Evolutionary conservation across 2,329 filamentous ascomycete species (phyloP), one percentile per base, ranked within the genome.

Genomic region (Sporothrix pallida): DNA sequence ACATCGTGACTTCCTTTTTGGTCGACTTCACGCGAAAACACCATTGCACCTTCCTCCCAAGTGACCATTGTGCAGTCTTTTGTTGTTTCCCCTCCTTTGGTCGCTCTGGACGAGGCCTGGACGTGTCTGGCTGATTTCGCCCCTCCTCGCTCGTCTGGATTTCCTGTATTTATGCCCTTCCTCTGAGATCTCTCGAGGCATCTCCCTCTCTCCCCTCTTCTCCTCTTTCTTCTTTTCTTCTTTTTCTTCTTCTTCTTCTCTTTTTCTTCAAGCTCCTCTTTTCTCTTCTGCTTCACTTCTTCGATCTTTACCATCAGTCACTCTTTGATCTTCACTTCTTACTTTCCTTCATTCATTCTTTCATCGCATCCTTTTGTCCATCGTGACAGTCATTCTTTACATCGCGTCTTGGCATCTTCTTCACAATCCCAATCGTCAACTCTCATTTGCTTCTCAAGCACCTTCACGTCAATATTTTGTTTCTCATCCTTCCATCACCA

Each of bases 1-100:
- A 1, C 46, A 8, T 37, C 65, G 46, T 52, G 65, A 52, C 65
- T 68, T 52, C 65, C 46, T 37, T 8, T 68, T 68, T 52, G n/a
- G 46, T 52, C 65, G 13, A 67, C 6, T 12, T 26, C 17, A 37
- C 31, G 31, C 4, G 3, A 37, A 37, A 37, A 37, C 42, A 31
- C 46, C 46, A 52, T 37, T 31, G 46, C 65, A 37, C 65, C 65
- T 68, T 52, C 46, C 65, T 42, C 15, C 52, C 7, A 2, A 37
- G 31, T 7, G 31, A 37, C 31, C 31, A 37, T 37, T 37, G 31
- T 7, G 31, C 31, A 37, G 4, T 37, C 23, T 37, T 52, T 8
- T 52, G 20, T 48, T 67, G 26, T 67, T 46, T 37, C 23, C 10
- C 7, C 23, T 56, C 23, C 10, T 56, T 56, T 56, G 52, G 31